phyloP scores from a whole-genome alignment of 2,329 filamentous ascomycete species.

The Pestalotiopsis fici region DNA sequence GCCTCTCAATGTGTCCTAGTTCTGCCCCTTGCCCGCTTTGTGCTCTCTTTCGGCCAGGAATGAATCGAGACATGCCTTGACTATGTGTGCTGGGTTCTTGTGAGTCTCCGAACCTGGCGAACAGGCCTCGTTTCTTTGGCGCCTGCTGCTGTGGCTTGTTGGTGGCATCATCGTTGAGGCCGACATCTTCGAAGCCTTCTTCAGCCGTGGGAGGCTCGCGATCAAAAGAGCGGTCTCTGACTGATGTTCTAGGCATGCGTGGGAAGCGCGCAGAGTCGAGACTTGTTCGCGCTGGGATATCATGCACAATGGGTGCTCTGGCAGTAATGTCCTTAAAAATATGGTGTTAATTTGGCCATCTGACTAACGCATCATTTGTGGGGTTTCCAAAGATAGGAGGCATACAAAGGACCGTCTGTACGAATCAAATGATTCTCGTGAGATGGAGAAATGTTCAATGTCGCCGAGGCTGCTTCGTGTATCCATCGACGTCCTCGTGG shows the following conservation, averaged over 20 bases:
- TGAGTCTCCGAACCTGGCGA: slow-evolving; percentile 75
- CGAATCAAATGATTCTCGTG: slow-evolving; percentile 94
- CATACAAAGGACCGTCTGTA: slow-evolving; percentile 93
- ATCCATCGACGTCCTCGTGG: slow-evolving; percentile 57
- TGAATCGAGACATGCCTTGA: slow-evolving; percentile 31
- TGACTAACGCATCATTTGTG: slow-evolving; percentile 2
- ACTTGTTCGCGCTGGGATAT: slow-evolving; percentile 67
- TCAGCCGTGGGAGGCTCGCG: slow-evolving; percentile 68
- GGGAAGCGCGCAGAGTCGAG: slow-evolving; percentile 74
- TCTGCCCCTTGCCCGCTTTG: slow-evolving; percentile 32
- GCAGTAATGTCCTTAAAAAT: slow-evolving; percentile 81
- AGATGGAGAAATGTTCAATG: slow-evolving; percentile 93
- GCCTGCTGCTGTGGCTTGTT: slow-evolving; percentile 47
- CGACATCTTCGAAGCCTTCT: slow-evolving; percentile 88
- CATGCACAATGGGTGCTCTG: slow-evolving; percentile 68
- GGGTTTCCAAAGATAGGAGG: slow-evolving; percentile 16
- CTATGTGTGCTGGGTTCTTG: slow-evolving; percentile 26
- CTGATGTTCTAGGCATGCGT: slow-evolving; percentile 62
- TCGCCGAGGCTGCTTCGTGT: slow-evolving; percentile 66
- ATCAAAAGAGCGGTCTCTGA: slow-evolving; percentile 59
- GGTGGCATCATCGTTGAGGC: slow-evolving; percentile 71
- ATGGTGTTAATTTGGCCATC: neutral
- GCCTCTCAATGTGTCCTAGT: slow-evolving; percentile 29
- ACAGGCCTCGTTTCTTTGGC: slow-evolving; percentile 76
- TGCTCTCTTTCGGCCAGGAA: slow-evolving; percentile 33